These are phyloP conservation scores for Leishmania major DNA, from an alignment of 208 protist species.

Conservation along the genomic window DNA sequence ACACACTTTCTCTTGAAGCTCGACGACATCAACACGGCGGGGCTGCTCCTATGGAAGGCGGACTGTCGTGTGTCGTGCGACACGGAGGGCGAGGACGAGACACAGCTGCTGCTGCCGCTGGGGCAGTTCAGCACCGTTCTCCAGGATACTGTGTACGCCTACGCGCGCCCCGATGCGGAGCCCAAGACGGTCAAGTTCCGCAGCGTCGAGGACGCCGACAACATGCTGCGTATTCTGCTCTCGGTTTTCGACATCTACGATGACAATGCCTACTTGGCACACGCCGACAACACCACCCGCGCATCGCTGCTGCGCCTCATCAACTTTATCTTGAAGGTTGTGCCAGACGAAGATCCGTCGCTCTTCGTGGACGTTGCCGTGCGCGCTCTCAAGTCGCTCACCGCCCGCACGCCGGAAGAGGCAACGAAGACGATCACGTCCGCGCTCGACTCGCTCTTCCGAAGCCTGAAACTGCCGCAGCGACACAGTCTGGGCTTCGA, in stretches of 20 bases:
- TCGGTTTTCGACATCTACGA: constrained; percentile 87
- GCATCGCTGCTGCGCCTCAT: constrained; percentile 69
- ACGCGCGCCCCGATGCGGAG: constrained; percentile 70
- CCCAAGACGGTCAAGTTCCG: constrained; percentile 79
- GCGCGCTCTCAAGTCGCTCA: constrained; percentile 72
- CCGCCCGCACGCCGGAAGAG: constrained; percentile 81
- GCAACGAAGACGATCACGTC: constrained; percentile 73
- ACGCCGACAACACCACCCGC: constrained; percentile 89
- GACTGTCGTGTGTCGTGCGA: constrained; percentile 64
- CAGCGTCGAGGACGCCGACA: constrained; percentile 79
- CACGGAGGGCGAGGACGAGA: constrained; percentile 59
- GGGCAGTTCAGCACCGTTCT: constrained; percentile 74
- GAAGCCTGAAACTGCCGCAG: constrained; percentile 78
- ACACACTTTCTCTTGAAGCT: constrained; percentile 52
- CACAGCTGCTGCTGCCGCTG: constrained; percentile 67
- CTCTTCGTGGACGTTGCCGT: constrained; percentile 87
- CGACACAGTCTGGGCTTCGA: constrained; percentile 82
- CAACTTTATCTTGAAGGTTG: constrained; percentile 86
- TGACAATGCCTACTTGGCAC: constrained; percentile 84
- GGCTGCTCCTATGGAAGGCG: constrained; percentile 79
- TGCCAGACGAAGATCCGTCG: constrained; percentile 86
- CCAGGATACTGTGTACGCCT: constrained; percentile 86
- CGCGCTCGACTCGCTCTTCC: constrained; percentile 83
- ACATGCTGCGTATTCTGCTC: constrained; percentile 84
- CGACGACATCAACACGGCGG: constrained; percentile 57